Evolutionary conservation across 2,329 filamentous ascomycete genomes (phyloP).

Genomic region (Pseudomassariella vexata): DNA sequence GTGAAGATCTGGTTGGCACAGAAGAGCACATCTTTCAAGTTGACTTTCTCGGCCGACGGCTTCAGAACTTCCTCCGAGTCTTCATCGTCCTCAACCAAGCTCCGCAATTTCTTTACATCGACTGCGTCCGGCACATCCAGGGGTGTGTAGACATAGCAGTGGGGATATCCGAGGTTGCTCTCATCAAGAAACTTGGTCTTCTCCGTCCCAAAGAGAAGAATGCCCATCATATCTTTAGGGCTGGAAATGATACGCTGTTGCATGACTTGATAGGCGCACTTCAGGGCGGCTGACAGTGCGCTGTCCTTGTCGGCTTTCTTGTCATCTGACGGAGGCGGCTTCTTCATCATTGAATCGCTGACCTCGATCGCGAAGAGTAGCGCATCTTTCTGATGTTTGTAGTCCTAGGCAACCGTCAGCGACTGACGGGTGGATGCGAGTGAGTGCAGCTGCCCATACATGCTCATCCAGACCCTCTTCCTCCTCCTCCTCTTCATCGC

Average conservation of each 20-base stretch:
- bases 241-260: slow-evolving; percentile 97
- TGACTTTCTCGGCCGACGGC: slow-evolving; percentile 62
- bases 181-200: slow-evolving; percentile 73
- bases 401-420: slow-evolving; percentile 50
- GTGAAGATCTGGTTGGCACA: slow-evolving; percentile 96
- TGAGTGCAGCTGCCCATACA: slow-evolving; percentile 28
- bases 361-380: slow-evolving; percentile 94
- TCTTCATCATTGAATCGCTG: slow-evolving; percentile 77
- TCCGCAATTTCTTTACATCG: slow-evolving; percentile 76
- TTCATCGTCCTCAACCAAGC: slow-evolving; percentile 72
- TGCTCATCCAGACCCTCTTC: slow-evolving; percentile 63
- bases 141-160: slow-evolving; percentile 88
- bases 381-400: slow-evolving; percentile 93
- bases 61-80: slow-evolving; percentile 63
- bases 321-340: slow-evolving; percentile 55
- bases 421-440: not conserved
- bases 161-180: slow-evolving; percentile 65
- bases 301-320: slow-evolving; percentile 78
- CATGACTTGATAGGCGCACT: slow-evolving; percentile 93
- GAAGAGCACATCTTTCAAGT: slow-evolving; percentile 87
- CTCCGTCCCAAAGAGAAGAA: slow-evolving; percentile 85
- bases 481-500: slow-evolving; percentile 60
- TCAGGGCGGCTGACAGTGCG: slow-evolving; percentile 75
- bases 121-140: slow-evolving; percentile 81
- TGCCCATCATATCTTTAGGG: slow-evolving; percentile 94